These are phyloP conservation scores for Zalerion maritima DNA, from an alignment of 495 filamentous ascomycete genomes.

Conservation along the genomic window DNA sequence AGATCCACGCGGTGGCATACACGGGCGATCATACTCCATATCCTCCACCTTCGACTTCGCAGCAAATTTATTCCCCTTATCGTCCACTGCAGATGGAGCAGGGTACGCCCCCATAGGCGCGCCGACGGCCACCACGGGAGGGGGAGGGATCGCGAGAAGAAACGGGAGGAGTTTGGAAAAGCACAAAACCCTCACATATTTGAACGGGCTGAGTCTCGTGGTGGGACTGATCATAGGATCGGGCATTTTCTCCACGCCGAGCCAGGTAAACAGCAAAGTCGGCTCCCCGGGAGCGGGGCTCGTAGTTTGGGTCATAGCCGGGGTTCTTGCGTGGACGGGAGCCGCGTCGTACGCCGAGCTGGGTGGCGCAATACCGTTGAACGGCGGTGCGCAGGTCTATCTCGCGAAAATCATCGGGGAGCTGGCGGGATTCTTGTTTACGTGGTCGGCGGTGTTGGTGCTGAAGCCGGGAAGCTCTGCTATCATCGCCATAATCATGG, in stretches of 20 bases:
- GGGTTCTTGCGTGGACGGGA: constrained; percentile 87
- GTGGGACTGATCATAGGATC: constrained; percentile 93
- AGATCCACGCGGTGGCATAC: constrained; percentile 30
- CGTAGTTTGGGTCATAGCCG: constrained; percentile 81
- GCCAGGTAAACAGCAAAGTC: constrained; percentile 83
- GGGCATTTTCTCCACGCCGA: constrained; percentile 90
- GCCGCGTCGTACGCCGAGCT: constrained; percentile 93
- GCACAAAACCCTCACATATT: constrained; percentile 85
- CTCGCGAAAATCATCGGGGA: constrained; percentile 93
- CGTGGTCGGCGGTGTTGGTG: constrained; percentile 89
- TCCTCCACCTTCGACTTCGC: constrained; percentile 91
- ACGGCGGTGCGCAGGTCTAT: constrained; percentile 88
- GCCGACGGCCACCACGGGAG: constrained; percentile 39
- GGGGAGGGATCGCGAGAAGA: constrained; percentile 15
- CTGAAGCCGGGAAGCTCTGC: constrained; percentile 85
- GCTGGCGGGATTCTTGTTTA: constrained; percentile 79
- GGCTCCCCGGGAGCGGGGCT: constrained; percentile 86
- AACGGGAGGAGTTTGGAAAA: constrained; percentile 59
- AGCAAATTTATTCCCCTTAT: constrained; percentile 78
- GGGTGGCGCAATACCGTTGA: constrained; percentile 87
- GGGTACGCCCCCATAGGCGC: constrained; percentile 73
- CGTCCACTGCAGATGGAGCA: constrained; percentile 57
- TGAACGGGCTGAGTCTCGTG: constrained; percentile 83
- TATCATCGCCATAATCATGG: constrained; percentile 95
- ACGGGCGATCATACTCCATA: constrained; percentile 66